phyloP scores from a whole-genome alignment of 2,329 filamentous ascomycete species.

The Pseudogymnoascus sp. region DNA sequence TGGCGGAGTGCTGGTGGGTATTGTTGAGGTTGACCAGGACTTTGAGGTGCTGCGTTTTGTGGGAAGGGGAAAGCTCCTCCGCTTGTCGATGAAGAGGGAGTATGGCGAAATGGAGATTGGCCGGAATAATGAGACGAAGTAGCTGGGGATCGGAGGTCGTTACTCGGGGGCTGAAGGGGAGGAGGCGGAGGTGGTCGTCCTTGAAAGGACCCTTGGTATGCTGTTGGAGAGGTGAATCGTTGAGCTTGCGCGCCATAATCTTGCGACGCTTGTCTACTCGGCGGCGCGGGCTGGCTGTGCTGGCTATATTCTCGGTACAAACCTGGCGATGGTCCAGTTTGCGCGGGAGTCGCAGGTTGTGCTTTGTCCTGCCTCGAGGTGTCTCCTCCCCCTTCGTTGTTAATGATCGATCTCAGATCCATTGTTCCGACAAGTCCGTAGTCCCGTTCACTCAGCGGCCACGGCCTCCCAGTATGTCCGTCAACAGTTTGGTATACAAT shows the following conservation, averaged over 20 bases:
- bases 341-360: slow-evolving; percentile 28
- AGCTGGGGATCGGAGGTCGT: slow-evolving; percentile 37
- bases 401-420: slow-evolving; percentile 49
- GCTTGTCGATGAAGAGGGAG: slow-evolving; percentile 25
- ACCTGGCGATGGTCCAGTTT: slow-evolving; percentile 23
- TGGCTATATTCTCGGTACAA: slow-evolving; percentile 28
- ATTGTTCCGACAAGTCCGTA: slow-evolving; percentile 28
- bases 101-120: slow-evolving; percentile 30
- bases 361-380: slow-evolving; percentile 21
- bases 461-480: background rate
- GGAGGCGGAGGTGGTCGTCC: slow-evolving; percentile 32
- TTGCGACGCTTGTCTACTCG: slow-evolving; percentile 28
- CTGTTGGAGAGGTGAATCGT: slow-evolving; percentile 27
- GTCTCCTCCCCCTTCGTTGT: slow-evolving; percentile 32
- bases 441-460: slow-evolving; percentile 4
- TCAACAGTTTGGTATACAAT: background rate
- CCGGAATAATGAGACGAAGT: slow-evolving; percentile 29
- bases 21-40: slow-evolving; percentile 28
- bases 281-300: slow-evolving; percentile 23
- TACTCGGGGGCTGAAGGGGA: slow-evolving; percentile 35
- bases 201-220: slow-evolving; percentile 27
- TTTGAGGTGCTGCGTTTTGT: slow-evolving; percentile 26
- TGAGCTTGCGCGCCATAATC: slow-evolving; percentile 26
- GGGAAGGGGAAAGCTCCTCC: slow-evolving; percentile 28
- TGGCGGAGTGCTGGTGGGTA: slow-evolving; percentile 24